Evolutionary conservation across 176 grass and related monocot species (phyloP).

Genomic region (Carex pumila): DNA sequence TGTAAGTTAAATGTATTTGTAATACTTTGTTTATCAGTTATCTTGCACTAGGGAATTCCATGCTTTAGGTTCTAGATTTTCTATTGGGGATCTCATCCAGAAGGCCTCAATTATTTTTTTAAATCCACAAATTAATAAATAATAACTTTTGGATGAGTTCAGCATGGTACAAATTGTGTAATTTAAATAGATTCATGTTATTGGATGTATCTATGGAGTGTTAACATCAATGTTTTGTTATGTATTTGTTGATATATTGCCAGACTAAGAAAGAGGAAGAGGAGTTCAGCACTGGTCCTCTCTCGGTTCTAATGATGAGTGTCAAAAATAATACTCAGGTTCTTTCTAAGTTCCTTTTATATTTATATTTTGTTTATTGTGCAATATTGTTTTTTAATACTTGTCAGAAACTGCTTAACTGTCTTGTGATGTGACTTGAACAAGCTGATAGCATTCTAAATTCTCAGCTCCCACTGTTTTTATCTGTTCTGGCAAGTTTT

Average conservation of each 20-base stretch:
- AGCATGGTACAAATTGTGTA: not conserved
- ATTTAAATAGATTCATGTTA: not conserved
- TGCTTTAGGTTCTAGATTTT: not conserved
- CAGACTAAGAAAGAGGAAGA: constrained; percentile 61
- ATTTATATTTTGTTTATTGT: not conserved
- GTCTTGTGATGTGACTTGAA: not conserved
- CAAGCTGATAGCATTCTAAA: not conserved
- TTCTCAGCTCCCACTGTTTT: not conserved
- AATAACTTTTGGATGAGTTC: not conserved
- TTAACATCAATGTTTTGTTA: not conserved
- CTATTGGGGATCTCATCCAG: not conserved
- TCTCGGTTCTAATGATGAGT: constrained; percentile 80
- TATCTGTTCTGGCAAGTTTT: not conserved
- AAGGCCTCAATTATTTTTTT: not conserved
- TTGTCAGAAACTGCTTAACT: not conserved
- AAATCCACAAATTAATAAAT: not conserved
- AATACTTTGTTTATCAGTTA: not conserved
- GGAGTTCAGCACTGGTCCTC: constrained; percentile 75
- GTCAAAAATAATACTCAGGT: constrained; percentile 86
- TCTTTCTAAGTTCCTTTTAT: not conserved
- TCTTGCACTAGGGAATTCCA: not conserved
- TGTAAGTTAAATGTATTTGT: not conserved
- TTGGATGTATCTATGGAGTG: not conserved
- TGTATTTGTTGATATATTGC: not conserved
- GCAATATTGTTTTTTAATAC: not conserved